Evolutionary conservation across 1,284 basidiomycete genomes (phyloP).

Genomic region (Melampsora americana): DNA sequence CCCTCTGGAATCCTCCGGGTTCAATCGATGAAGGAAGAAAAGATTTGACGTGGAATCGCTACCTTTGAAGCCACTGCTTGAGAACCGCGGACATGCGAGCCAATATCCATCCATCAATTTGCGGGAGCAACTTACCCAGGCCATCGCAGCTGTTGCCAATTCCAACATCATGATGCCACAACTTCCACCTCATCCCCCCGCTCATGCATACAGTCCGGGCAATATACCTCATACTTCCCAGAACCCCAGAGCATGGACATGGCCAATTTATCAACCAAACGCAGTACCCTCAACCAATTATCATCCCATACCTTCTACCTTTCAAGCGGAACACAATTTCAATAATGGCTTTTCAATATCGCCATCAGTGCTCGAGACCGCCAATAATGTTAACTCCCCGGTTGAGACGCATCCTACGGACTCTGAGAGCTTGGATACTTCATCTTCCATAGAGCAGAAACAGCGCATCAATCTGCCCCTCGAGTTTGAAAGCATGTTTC

Average conservation of each 20-base stretch:
- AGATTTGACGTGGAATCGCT: neutral
- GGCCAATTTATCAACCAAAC: neutral
- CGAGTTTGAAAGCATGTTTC: no score
- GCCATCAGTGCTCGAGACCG: no score
- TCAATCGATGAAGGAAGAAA: constrained; percentile 10
- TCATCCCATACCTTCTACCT: no score
- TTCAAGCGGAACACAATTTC: no score
- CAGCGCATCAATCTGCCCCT: no score
- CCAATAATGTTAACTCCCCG: no score
- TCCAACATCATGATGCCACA: neutral
- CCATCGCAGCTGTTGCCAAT: neutral
- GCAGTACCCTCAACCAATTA: neutral
- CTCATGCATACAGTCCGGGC: neutral
- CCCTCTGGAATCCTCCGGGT: neutral
- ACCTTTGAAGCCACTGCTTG: neutral
- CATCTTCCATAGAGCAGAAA: no score
- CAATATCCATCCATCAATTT: constrained; percentile 2
- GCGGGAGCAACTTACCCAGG: neutral
- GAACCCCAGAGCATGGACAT: neutral
- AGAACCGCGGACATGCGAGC: neutral
- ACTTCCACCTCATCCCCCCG: neutral
- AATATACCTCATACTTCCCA: neutral
- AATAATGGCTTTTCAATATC: no score
- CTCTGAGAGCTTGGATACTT: no score
- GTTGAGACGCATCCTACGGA: no score